phyloP scores from a whole-genome alignment of 352 stramenopile genomes.

The Phytopythium vexans region DNA sequence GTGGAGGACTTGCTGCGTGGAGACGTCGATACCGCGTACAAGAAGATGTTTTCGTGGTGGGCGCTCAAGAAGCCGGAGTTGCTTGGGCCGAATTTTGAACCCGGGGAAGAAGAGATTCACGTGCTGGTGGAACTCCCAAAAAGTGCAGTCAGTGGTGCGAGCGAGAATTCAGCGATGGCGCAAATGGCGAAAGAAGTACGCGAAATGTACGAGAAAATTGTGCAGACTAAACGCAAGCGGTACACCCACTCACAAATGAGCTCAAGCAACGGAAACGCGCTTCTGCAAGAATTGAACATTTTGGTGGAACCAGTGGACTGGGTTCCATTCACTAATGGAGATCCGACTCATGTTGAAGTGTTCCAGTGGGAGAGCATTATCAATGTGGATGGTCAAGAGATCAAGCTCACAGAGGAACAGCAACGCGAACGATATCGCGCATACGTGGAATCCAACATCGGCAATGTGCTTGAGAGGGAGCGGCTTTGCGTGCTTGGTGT shows the following conservation, averaged over 20 bases:
- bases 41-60: slow-evolving; percentile 13
- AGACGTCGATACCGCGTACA: slow-evolving; percentile 6
- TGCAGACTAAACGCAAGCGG: slow-evolving; percentile 17
- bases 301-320: too few species aligned
- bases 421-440: slow-evolving; percentile 22
- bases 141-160: too few species aligned
- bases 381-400: too few species aligned
- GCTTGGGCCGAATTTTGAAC: slow-evolving; percentile 1
- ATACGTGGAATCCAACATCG: slow-evolving; percentile 38
- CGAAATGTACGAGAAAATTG: slow-evolving; percentile 11
- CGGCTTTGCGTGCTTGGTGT: slow-evolving; percentile 34
- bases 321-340: too few species aligned
- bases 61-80: slow-evolving; percentile 14
- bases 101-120: neutral
- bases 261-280: too few species aligned
- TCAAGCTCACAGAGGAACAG: neutral
- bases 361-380: neutral
- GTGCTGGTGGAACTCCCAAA: too few species aligned
- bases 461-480: slow-evolving; percentile 21
- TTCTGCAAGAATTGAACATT: too few species aligned
- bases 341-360: neutral
- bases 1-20: slow-evolving; percentile 7
- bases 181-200: slow-evolving; percentile 7
- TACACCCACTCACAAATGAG: too few species aligned
- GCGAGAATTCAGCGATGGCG: too few species aligned